Evolutionary conservation across 352 stramenopile genomes (phyloP), one percentile per base, ranked within the genome.

Genomic region (Phytophthora foliorum): DNA sequence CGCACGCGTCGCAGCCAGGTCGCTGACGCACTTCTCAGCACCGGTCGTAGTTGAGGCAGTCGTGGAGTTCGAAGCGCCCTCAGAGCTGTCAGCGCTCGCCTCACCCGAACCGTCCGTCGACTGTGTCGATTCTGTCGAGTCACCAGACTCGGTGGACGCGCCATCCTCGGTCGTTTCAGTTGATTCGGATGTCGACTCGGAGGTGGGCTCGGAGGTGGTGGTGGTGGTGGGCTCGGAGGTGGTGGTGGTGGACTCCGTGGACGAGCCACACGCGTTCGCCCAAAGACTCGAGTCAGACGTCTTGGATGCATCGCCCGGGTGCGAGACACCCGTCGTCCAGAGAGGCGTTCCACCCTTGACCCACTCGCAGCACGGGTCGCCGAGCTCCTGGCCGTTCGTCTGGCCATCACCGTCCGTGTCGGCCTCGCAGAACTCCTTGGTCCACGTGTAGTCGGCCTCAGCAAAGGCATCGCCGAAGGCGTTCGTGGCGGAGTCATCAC

Each of bases 271-370:
- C 27, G 55, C 29, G 13, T 34, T 69, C 19, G 52, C 52, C 61
- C 61, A 69, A 34, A 69, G 38, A 44, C 52, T 69, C 51, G 63
- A 44, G 17, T 69, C 61, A 24, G 61, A 69, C 34, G 58, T 67
- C 34, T 67, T 67, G 58, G 48, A 42, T 21, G 58, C 58, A 24
- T 67, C 58, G 19, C 63, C 61, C 1, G 61, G 61, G 61, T 69
- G 61, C 29, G 61, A 69, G 29, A 69, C 61, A 3, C 61, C 61
- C 7, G 57, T 44, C 7, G 61, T 57, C 60, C 60, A 56, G 10
- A 55, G 60, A n/a, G 10, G 39, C 55, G 41, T 67, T 32, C 29
- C 29, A 32, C 29, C 38, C 58, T 60, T 60, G 25, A 60, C 49
- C 57, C 57, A 66, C 24, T 59, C 57, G 25, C 57, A 66, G 57